Conservation (phyloP, 177 flowering plant genomes). For the Vitis hybrid region DNA sequence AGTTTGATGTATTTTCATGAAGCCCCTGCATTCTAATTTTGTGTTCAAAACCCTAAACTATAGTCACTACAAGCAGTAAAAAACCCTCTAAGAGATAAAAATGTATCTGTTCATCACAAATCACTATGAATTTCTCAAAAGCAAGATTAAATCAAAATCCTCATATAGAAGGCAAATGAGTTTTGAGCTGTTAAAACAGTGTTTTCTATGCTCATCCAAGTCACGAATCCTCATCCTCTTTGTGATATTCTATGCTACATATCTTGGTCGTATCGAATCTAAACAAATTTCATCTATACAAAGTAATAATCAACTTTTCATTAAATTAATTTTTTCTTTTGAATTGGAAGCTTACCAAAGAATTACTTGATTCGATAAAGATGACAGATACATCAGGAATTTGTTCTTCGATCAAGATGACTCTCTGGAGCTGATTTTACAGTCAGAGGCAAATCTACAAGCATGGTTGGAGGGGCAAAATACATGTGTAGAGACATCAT, state of each 20-base stretch:
- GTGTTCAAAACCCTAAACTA: no score
- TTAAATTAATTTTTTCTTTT: neutral
- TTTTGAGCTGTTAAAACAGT: neutral
- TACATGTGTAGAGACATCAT: constrained; percentile 97
- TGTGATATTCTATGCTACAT: neutral
- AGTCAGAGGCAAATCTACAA: constrained; percentile 65
- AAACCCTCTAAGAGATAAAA: neutral
- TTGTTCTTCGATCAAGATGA: constrained; percentile 42
- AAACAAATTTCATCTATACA: neutral
- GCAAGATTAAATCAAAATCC: neutral
- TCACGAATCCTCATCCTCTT: neutral
- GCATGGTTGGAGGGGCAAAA: constrained; percentile 85
- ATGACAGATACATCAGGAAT: constrained; percentile 36
- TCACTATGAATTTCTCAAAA: neutral
- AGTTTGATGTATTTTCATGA: neutral
- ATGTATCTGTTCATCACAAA: neutral
- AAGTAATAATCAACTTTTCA: neutral
- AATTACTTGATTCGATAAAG: neutral
- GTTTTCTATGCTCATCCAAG: neutral
- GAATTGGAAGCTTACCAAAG: constrained; percentile 3
- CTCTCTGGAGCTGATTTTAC: constrained; percentile 45
- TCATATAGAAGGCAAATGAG: neutral
- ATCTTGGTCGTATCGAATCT: neutral
- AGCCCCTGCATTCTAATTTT: neutral
- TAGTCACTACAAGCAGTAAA: neutral